Percentiles rank a stretch among this genome's conserved stretches.
Conservation (phyloP, 2,329 filamentous ascomycete genomes). For the Xylaria sp. region DNA sequence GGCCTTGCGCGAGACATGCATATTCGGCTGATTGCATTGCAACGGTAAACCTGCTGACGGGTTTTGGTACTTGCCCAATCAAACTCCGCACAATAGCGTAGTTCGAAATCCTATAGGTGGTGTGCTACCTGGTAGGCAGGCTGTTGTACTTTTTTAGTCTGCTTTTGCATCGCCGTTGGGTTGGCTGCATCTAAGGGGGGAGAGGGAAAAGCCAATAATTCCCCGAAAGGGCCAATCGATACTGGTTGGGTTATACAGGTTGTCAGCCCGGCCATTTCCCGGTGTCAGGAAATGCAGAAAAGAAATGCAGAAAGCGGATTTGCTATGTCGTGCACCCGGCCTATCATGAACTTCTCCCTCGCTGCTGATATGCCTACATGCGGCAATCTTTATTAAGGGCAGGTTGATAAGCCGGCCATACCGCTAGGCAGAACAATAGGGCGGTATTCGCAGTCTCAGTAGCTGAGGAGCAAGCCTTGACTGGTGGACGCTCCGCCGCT, state of each 20-base stretch:
- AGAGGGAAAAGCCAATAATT: not conserved
- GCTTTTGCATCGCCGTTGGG: constrained; percentile 18
- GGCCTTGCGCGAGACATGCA: constrained; percentile 40
- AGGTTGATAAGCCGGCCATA: constrained; percentile 33
- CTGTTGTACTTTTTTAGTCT: constrained; percentile 18
- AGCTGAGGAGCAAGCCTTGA: constrained; percentile 18
- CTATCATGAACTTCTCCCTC: constrained; percentile 20
- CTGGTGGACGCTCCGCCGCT: constrained; percentile 14
- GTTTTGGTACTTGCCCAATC: constrained; percentile 22
- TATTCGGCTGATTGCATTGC: constrained; percentile 25
- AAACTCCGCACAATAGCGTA: not conserved
- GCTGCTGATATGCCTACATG: constrained; percentile 18
- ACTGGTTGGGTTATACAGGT: not conserved
- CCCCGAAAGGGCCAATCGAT: constrained; percentile 8
- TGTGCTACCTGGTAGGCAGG: constrained; percentile 20
- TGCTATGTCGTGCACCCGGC: constrained; percentile 2
- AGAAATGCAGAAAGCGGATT: constrained; percentile 20
- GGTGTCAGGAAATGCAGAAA: constrained; percentile 26
- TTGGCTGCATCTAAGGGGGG: constrained; percentile 20
- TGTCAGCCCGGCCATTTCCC: constrained; percentile 10
- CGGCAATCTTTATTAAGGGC: constrained; percentile 20
- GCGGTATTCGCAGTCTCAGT: constrained; percentile 21
- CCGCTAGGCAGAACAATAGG: constrained; percentile 35
- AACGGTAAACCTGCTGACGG: constrained; percentile 24
- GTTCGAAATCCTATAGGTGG: constrained; percentile 10